phyloP scores from a whole-genome alignment of 176 grass and related monocot genomes.

The Alloteropsis semialata region DNA sequence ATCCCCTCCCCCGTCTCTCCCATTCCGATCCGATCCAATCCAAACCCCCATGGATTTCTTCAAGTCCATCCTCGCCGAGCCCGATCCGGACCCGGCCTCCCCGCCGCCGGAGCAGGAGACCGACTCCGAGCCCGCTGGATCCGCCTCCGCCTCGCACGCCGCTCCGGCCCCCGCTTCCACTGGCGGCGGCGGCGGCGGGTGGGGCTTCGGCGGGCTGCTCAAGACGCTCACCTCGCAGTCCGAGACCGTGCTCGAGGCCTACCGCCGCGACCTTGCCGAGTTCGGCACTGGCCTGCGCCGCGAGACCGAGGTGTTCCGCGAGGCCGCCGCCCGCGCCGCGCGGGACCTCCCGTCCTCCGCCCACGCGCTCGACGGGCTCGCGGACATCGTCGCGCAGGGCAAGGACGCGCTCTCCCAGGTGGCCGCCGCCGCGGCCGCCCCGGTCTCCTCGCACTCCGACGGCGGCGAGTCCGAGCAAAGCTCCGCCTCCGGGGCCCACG shows the following conservation, averaged over 20 bases:
- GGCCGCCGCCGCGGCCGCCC: slow-evolving; percentile 4
- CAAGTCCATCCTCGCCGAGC: slow-evolving; percentile 67
- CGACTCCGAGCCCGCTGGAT: slow-evolving; percentile 9
- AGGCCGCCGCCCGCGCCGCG: slow-evolving; percentile 59
- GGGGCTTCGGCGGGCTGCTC: slow-evolving; percentile 72
- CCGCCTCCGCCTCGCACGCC: background rate
- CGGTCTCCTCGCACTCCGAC: slow-evolving; percentile 20
- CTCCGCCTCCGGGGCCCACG: slow-evolving; percentile 32
- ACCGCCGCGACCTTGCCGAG: slow-evolving; percentile 90
- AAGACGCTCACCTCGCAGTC: slow-evolving; percentile 79
- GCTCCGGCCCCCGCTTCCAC: background rate
- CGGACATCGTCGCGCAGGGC: slow-evolving; percentile 80
- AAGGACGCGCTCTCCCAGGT: slow-evolving; percentile 71
- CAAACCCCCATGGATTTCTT: slow-evolving; percentile 89
- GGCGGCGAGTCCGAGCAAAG: slow-evolving; percentile 33
- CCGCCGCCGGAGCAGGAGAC: slow-evolving; percentile 6
- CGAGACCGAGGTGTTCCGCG: slow-evolving; percentile 77
- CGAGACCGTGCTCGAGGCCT: slow-evolving; percentile 82
- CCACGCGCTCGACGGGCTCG: slow-evolving; percentile 59
- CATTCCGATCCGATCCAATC: slow-evolving; percentile 8
- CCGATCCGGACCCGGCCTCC: slow-evolving; percentile 28
- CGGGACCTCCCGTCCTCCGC: slow-evolving; percentile 53
- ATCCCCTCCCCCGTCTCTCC: background rate
- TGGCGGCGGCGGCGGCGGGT: slow-evolving; percentile 28
- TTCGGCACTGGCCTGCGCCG: slow-evolving; percentile 86